These are phyloP conservation scores for Tetradesmus obliquus DNA, from an alignment of 139 green algal genomes.

Conservation along the genomic window DNA sequence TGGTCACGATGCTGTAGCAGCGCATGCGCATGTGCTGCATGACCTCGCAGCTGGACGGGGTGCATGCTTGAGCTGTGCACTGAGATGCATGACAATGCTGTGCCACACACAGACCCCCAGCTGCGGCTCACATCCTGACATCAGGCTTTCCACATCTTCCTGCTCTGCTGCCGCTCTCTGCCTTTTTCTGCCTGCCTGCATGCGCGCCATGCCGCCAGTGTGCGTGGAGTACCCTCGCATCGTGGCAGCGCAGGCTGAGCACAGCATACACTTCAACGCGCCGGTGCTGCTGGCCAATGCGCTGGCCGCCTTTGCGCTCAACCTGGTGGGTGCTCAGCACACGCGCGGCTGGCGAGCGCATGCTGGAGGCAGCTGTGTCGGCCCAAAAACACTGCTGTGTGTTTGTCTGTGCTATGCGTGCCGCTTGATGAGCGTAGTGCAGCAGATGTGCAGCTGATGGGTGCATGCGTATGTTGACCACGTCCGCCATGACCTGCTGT, in stretches of 20 bases:
- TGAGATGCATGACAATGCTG: too few species aligned
- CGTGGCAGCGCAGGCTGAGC: not conserved
- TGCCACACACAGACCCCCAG: too few species aligned
- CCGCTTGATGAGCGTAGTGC: not conserved
- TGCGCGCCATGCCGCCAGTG: constrained; percentile 50
- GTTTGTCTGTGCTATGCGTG: too few species aligned
- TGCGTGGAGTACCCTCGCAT: constrained; percentile 54
- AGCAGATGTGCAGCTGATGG: not conserved
- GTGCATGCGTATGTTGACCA: too few species aligned
- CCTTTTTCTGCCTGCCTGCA: not conserved
- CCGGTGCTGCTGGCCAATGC: constrained; percentile 92
- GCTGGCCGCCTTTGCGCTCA: constrained; percentile 85
- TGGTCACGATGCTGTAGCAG: not conserved
- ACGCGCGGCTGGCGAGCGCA: too few species aligned
- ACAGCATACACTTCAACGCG: constrained; percentile 64
- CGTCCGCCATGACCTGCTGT: not conserved
- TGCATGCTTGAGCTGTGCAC: not conserved
- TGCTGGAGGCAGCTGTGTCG: too few species aligned
- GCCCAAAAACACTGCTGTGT: too few species aligned
- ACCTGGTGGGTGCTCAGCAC: constrained; percentile 54
- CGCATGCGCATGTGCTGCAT: not conserved
- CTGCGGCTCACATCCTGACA: too few species aligned
- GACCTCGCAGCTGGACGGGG: not conserved
- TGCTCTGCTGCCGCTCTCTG: not conserved
- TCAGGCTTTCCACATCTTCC: not conserved